Conservation (phyloP, 768 basidiomycete genomes). For the Xerocomellus chrysenteron region DNA sequence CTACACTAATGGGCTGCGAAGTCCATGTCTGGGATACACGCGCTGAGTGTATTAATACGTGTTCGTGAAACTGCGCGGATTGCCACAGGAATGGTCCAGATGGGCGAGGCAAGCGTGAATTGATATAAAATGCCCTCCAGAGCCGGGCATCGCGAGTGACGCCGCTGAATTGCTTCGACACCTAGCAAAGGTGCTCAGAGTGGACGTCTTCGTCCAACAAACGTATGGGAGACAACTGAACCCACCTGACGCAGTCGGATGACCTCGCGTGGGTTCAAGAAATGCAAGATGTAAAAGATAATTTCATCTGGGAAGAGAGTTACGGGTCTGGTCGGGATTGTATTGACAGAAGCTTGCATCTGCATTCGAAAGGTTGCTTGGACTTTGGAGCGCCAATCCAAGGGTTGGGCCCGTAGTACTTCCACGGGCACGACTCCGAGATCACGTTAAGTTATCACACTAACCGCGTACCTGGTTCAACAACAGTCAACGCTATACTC, state of each 20-base stretch:
- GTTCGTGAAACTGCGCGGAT: conserved; percentile 19
- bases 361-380: neutral
- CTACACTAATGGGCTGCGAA: conserved; percentile 7
- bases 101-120: conserved; percentile 18
- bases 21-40: conserved; percentile 23
- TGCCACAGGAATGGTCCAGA: conserved; percentile 25
- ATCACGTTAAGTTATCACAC: neutral
- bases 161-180: conserved; percentile 17
- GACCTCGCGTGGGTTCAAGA: conserved; percentile 16
- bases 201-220: neutral
- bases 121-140: conserved; percentile 19
- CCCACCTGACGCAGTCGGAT: conserved; percentile 19
- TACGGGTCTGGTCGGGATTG: neutral
- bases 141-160: conserved; percentile 17
- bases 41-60: conserved; percentile 15
- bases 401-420: too few species aligned
- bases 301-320: conserved; percentile 19
- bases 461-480: neutral
- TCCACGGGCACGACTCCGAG: too few species aligned
- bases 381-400: neutral
- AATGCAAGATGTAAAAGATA: conserved; percentile 12
- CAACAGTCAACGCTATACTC: neutral
- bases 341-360: conserved; percentile 11
- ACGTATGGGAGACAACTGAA: neutral
- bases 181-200: conserved; percentile 11